Percentiles rank a stretch among this genome's conserved stretches.
These are phyloP conservation scores for Blastobotrys petasosporus DNA, from an alignment of 1,139 yeast genomes.

Conservation along the genomic window DNA sequence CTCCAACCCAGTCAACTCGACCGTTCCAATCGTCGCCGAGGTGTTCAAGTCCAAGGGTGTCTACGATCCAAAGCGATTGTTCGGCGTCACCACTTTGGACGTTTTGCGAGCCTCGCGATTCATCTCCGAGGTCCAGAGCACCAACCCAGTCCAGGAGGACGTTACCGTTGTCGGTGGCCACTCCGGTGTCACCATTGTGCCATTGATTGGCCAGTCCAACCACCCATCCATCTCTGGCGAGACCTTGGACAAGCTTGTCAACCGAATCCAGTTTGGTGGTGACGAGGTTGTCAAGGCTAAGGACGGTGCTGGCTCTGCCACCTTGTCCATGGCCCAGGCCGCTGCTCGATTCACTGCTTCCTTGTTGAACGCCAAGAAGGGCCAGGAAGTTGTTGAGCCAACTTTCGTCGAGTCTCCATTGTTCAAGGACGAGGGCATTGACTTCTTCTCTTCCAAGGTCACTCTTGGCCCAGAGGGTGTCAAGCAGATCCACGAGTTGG, in stretches of 20 bases:
- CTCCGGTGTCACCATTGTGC: conserved; percentile 92
- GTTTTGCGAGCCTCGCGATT: conserved; percentile 86
- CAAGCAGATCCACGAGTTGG: conserved; percentile 65
- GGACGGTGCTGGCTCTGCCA: conserved; percentile 92
- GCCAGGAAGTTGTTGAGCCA: conserved; percentile 50
- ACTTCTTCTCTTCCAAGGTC: conserved; percentile 90
- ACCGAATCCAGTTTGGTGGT: conserved; percentile 95
- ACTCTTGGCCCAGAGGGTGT: conserved; percentile 88
- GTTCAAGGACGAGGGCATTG: conserved; percentile 78
- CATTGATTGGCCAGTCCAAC: conserved; percentile 61
- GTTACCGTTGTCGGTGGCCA: conserved; percentile 95
- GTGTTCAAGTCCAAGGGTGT: conserved; percentile 69
- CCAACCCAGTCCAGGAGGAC: conserved; percentile 51
- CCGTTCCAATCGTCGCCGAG: conserved; percentile 89
- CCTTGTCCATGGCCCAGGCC: conserved; percentile 95
- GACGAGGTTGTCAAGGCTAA: conserved; percentile 96
- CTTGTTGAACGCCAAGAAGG: conserved; percentile 41
- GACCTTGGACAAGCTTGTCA: conserved; percentile 61
- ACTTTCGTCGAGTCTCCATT: conserved; percentile 66
- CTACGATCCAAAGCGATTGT: conserved; percentile 72
- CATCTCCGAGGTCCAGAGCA: conserved; percentile 44
- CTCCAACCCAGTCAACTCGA: conserved; percentile 94
- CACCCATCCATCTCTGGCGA: conserved; percentile 46
- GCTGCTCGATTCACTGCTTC: conserved; percentile 69
- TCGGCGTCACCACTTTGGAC: conserved; percentile 92